Conservation (phyloP, 1,284 basidiomycete genomes). For the Cutaneotrichosporon cavernicola region DNA sequence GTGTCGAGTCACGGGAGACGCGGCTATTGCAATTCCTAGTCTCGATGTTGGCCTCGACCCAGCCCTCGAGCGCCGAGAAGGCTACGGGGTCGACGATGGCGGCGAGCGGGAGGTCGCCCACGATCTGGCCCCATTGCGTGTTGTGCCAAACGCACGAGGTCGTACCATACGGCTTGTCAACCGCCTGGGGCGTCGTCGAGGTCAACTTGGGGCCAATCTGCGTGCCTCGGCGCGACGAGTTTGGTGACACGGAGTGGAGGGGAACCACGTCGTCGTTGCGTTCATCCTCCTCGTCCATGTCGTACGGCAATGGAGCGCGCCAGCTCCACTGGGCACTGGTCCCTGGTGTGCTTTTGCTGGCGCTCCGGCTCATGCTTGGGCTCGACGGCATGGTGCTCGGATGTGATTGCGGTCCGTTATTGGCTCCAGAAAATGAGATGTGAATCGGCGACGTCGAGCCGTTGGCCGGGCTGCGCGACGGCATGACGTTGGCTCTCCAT, state of each 20-base stretch:
- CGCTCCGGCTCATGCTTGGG: not conserved
- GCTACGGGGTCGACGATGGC: conserved; percentile 27
- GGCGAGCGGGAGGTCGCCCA: conserved; percentile 26
- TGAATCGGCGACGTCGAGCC: not conserved
- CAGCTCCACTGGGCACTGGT: not conserved
- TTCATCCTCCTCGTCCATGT: not conserved
- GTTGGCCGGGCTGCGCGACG: not conserved
- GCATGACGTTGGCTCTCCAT: not conserved
- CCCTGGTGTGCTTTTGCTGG: not conserved
- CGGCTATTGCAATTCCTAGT: not conserved
- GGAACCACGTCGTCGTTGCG: not conserved
- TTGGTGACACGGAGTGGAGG: not conserved
- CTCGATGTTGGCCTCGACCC: conserved; percentile 31
- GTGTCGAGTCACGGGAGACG: conserved; percentile 5
- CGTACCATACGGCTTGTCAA: not conserved
- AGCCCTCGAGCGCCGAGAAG: conserved; percentile 29
- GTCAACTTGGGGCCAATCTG: not conserved
- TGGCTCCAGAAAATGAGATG: not conserved
- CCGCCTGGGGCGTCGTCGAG: not conserved
- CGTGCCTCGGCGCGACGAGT: not conserved
- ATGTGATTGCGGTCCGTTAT: not conserved
- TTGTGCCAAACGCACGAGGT: conserved; percentile 33
- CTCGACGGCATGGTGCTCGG: not conserved
- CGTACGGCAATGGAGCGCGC: not conserved
- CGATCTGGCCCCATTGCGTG: conserved; percentile 30